phyloP scores from a whole-genome alignment of 148 eudicot genomes.

The Polygonum aviculare region DNA sequence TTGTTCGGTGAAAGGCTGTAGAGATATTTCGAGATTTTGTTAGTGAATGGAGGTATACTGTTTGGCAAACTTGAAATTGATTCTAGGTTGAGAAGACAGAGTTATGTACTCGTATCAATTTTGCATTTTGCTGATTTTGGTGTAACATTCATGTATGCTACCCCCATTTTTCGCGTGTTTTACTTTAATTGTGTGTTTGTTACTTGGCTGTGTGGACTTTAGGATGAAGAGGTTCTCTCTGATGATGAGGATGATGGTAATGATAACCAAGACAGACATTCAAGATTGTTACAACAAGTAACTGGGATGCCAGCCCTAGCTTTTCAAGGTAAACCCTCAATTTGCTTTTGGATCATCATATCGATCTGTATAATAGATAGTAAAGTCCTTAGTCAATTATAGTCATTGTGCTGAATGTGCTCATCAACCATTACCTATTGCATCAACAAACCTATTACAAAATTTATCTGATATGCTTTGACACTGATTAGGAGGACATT shows the following conservation, averaged over 20 bases:
- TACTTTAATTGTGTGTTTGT: not conserved
- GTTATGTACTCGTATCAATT: not conserved
- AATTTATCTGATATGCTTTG: not conserved
- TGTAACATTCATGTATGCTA: too few species aligned
- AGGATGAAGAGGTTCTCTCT: constrained; percentile 83
- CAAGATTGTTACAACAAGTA: constrained; percentile 60
- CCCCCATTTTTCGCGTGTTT: not conserved
- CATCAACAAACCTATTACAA: not conserved
- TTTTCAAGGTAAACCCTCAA: constrained; percentile 47
- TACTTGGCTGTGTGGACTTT: constrained; percentile 4
- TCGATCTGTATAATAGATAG: too few species aligned
- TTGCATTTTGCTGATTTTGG: not conserved
- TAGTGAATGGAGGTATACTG: not conserved
- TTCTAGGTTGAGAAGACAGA: not conserved
- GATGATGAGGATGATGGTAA: constrained; percentile 43
- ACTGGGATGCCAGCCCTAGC: constrained; percentile 77
- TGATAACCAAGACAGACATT: constrained; percentile 58
- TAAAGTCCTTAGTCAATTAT: too few species aligned
- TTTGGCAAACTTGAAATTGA: not conserved
- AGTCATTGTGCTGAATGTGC: not conserved
- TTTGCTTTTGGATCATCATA: too few species aligned
- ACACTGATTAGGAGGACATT: not conserved
- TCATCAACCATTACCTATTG: not conserved
- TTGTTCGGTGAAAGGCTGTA: not conserved
- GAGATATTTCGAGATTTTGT: not conserved